Percentiles rank a stretch among this genome's conserved stretches.
phyloP scores from a whole-genome alignment of 1,139 yeast genomes.

The Lodderomyces beijingensis region DNA sequence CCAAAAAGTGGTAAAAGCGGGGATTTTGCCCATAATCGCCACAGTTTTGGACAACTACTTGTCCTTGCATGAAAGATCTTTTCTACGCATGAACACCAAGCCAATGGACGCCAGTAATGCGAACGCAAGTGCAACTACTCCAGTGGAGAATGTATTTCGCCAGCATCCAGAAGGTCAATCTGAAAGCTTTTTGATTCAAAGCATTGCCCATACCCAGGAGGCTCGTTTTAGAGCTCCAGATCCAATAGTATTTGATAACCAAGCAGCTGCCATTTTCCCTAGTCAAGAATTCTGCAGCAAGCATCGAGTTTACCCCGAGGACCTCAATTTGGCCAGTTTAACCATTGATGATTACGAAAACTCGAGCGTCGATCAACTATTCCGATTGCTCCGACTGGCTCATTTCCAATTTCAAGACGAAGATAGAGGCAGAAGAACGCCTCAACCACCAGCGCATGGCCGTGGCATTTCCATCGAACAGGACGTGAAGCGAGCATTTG shows the following conservation, averaged over 20 bases:
- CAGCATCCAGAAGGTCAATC: not conserved
- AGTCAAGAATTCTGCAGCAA: not conserved
- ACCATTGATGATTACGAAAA: slow-evolving; percentile 32
- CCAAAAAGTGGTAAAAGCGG: slow-evolving; percentile 84
- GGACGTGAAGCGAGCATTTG: slow-evolving; percentile 4
- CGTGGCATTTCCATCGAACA: not conserved
- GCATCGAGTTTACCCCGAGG: not conserved
- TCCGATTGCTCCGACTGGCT: slow-evolving; percentile 25
- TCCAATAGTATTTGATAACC: too few relatives aligned
- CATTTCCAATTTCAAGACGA: too few relatives aligned
- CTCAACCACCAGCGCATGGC: not conserved
- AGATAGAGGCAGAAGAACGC: not conserved
- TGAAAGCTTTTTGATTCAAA: not conserved
- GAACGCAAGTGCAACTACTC: slow-evolving; percentile 6
- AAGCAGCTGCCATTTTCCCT: not conserved
- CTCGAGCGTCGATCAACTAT: slow-evolving; percentile 34
- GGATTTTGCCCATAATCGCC: slow-evolving; percentile 84
- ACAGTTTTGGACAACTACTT: slow-evolving; percentile 87
- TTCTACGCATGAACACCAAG: slow-evolving; percentile 27
- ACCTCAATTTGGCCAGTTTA: not conserved
- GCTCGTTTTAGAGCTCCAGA: too few relatives aligned
- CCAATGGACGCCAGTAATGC: slow-evolving; percentile 8
- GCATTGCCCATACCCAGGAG: not conserved
- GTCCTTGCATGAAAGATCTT: slow-evolving; percentile 37
- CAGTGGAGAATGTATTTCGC: not conserved